These are phyloP conservation scores for Aspergillus sclerotialis DNA, from an alignment of 2,329 filamentous ascomycete genomes.

Conservation along the genomic window DNA sequence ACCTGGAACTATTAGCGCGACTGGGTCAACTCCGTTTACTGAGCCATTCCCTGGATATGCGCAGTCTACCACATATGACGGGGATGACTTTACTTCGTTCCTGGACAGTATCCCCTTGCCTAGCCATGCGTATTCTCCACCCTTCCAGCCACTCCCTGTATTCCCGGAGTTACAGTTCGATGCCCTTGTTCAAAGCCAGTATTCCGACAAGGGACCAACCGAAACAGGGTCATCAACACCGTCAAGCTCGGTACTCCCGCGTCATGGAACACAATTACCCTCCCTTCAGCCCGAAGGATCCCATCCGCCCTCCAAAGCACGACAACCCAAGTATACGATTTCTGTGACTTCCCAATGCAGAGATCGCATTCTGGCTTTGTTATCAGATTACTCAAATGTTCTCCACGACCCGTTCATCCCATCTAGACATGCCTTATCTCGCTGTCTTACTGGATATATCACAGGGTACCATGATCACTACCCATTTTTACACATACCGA, in stretches of 20 bases:
- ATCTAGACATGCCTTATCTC: constrained; percentile 26
- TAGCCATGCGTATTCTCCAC: constrained; percentile 25
- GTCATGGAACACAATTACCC: constrained; percentile 25
- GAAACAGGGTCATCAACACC: constrained; percentile 13
- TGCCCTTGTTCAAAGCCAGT: constrained; percentile 15
- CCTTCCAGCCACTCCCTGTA: constrained; percentile 26
- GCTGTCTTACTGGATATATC: constrained; percentile 26
- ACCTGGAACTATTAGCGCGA: constrained; percentile 6
- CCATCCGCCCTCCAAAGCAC: constrained; percentile 15
- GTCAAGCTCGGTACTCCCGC: constrained; percentile 24
- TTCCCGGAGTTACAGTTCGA: constrained; percentile 22
- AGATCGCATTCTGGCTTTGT: constrained; percentile 16
- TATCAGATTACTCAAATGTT: constrained; percentile 21
- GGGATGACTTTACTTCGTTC: constrained; percentile 29
- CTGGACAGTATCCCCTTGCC: constrained; percentile 27
- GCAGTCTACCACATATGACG: constrained; percentile 15
- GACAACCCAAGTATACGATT: constrained; percentile 21
- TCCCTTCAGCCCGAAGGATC: constrained; percentile 26
- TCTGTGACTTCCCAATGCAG: constrained; percentile 24
- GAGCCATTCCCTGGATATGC: constrained; percentile 19
- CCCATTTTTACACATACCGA: constrained; percentile 26
- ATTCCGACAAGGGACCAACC: constrained; percentile 13
- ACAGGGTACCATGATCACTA: constrained; percentile 28
- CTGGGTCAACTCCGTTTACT: constrained; percentile 13
- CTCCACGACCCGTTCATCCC: constrained; percentile 19